Percentiles rank a stretch among this genome's conserved stretches.
These are phyloP conservation scores for Zygoascus hellenicus DNA, from an alignment of 1,139 yeast species.

Conservation along the genomic window DNA sequence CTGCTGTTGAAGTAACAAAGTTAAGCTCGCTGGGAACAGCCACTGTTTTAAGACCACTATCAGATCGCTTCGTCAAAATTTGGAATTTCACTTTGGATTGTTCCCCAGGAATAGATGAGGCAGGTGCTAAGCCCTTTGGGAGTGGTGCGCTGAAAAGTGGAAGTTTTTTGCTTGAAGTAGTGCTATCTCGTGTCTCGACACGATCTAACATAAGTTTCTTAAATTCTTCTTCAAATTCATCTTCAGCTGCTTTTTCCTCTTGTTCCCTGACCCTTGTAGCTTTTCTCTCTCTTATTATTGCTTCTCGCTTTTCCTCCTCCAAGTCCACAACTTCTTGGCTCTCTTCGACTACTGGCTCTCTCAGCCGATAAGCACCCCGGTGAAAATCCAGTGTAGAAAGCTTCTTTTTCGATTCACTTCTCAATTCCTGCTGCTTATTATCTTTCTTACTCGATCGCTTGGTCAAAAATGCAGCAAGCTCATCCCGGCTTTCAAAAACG, in stretches of 20 bases:
- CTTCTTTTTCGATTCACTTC: constrained; percentile 2
- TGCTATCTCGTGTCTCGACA: constrained; percentile 2
- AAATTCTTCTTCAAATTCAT: constrained; percentile 23
- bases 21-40: constrained; percentile 26
- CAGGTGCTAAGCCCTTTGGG: constrained; percentile 6
- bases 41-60: constrained; percentile 20
- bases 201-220: constrained; percentile 29
- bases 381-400: not conserved
- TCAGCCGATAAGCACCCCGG: not conserved
- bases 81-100: constrained; percentile 21
- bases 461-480: constrained; percentile 26
- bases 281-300: constrained; percentile 14
- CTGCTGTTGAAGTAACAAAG: constrained; percentile 24
- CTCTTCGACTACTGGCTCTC: not conserved
- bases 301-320: not conserved
- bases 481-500: constrained; percentile 31
- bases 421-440: constrained; percentile 19
- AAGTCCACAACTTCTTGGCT: not conserved
- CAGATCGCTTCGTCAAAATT: constrained; percentile 25
- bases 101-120: not conserved
- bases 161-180: not conserved
- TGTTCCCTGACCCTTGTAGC: constrained; percentile 15
- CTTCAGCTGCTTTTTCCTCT: constrained; percentile 17
- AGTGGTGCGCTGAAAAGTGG: constrained; percentile 8
- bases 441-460: constrained; percentile 21